Percentiles rank a stretch among this genome's conserved stretches.
Conservation (phyloP, 768 basidiomycete species). For the Cubamyces sp. region DNA sequence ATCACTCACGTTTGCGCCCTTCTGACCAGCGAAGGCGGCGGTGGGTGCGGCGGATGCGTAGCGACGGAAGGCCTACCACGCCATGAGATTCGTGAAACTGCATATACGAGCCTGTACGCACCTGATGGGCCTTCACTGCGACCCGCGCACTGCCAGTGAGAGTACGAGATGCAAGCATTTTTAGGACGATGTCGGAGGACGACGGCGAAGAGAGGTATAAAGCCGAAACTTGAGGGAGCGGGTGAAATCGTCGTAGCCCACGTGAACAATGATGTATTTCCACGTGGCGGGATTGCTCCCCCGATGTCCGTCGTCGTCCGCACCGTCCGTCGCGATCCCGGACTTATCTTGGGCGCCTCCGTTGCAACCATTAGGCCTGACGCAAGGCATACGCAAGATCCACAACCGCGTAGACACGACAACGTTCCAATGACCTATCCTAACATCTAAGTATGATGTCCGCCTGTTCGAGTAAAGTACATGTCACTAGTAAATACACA, state of each 20-base stretch:
- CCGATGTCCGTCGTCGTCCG: constrained; percentile 10
- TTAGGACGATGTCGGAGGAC: constrained; percentile 32
- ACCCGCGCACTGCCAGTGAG: constrained; percentile 59
- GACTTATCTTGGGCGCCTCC: not conserved
- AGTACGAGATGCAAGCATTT: constrained; percentile 65
- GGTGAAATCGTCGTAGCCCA: constrained; percentile 26
- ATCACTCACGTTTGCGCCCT: constrained; percentile 78
- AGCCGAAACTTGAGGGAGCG: constrained; percentile 26
- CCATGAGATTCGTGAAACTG: not conserved
- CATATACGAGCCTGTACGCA: constrained; percentile 35
- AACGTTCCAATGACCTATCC: not conserved
- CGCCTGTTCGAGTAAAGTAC: not conserved
- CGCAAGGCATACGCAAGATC: no score
- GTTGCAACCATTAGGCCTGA: not conserved
- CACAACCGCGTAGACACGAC: not conserved
- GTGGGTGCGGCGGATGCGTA: constrained; percentile 82
- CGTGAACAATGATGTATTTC: constrained; percentile 32
- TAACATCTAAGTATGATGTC: not conserved
- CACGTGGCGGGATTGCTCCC: constrained; percentile 21
- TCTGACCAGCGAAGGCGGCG: constrained; percentile 88
- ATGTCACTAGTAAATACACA: constrained; percentile 11
- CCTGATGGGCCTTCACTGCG: constrained; percentile 53
- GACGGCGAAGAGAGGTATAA: constrained; percentile 29
- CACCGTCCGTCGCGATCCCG: constrained; percentile 1
- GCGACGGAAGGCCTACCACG: constrained; percentile 53